These are phyloP conservation scores for Cucurbita argyrosperma DNA, from an alignment of 306 rosid species.

Conservation along the genomic window DNA sequence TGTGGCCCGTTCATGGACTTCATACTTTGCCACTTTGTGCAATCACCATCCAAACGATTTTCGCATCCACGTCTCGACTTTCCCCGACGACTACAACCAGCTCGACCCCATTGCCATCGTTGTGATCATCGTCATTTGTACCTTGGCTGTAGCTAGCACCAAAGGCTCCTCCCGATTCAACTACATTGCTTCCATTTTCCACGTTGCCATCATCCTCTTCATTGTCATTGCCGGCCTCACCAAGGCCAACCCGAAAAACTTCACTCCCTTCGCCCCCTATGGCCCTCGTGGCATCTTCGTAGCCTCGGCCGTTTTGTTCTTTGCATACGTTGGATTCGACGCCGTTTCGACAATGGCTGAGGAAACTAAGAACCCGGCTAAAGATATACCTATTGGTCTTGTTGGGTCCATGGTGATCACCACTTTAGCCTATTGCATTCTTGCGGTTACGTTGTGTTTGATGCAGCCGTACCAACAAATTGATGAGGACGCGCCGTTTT, in stretches of 20 bases:
- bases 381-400: conserved; percentile 76
- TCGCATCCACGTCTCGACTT: conserved; percentile 24
- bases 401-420: conserved; percentile 61
- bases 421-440: conserved; percentile 26
- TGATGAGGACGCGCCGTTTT: conserved; percentile 37
- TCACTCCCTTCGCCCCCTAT: conserved; percentile 13
- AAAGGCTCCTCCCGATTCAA: conserved; percentile 73
- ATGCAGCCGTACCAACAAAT: conserved; percentile 25
- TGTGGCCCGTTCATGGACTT: conserved; percentile 76
- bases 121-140: conserved; percentile 23
- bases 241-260: conserved; percentile 46
- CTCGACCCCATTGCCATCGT: conserved; percentile 65
- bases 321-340: conserved; percentile 74
- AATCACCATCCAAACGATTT: conserved; percentile 35
- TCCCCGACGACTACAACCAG: conserved; percentile 14
- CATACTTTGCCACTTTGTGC: conserved; percentile 67
- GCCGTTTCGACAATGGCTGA: conserved; percentile 80
- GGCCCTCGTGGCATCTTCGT: conserved; percentile 39
- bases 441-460: conserved; percentile 58
- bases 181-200: conserved; percentile 57
- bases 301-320: conserved; percentile 69
- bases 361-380: conserved; percentile 64
- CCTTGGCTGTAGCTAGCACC: conserved; percentile 53
- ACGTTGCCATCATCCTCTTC: conserved; percentile 38
- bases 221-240: conserved; percentile 57